Evolutionary conservation across 495 filamentous ascomycete species (phyloP), one percentile per base, ranked within the genome.

Genomic region (Evernia prunastri): DNA sequence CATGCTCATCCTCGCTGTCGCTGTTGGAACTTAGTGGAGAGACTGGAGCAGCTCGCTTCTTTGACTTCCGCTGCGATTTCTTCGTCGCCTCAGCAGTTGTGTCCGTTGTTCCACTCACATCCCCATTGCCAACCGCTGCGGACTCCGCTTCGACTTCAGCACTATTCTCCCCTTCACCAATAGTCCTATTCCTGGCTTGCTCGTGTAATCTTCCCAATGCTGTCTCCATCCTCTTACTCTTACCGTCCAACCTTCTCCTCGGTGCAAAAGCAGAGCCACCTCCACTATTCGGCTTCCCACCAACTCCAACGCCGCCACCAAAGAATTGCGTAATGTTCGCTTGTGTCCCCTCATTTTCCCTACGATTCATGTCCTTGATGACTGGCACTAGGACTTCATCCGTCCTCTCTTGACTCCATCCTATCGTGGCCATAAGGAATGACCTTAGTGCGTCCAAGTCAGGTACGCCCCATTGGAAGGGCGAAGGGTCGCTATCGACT

Each of bases 371-470:
- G 71, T 97, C 95, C 56, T 85, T 80, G 40, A 98, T 91, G 0
- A 98, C 95, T 0, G 94, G 94, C 13, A 97, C 89, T 4, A 98
- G 82, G 4, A 97, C 88, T 72, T 97, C 93, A 66, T 97, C 95
- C 0, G 93, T 97, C 27, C 90, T 81, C 70, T 96, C 92, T 70
- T 87, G 85, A 56, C 80, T 84, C 94, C 94, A 98, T 1, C 94
- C 94, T 64, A 98, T 88, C 1, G 91, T 96, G n/a, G 80, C 75
- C 91, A 96, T 96, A 49, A 98, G 77, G 68, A 92, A 98, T 23
- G 77, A 77, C n/a, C 95, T 75, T 59, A 98, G 74, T 0, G 89
- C 89, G 56, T 94, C 90, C 6, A 98, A 79, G 68, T 98, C 94
- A 0, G 94, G 94, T 0, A 96, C 88, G 25, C 94, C 94, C 94